Base-by-base conservation (phyloP, 2,329 filamentous ascomycete genomes). In the Hortaea sp. region DNA sequence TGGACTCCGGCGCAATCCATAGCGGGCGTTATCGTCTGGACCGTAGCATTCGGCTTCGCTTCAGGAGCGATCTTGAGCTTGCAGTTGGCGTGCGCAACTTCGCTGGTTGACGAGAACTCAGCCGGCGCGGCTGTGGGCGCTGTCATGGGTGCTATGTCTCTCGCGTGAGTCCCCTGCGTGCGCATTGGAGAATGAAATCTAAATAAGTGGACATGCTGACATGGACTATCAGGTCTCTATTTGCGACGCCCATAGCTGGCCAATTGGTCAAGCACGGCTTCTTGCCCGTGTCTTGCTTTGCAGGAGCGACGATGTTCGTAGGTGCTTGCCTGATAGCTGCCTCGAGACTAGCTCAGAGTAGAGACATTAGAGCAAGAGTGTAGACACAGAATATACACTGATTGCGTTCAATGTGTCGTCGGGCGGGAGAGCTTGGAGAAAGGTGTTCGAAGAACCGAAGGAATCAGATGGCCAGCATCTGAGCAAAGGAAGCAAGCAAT, bases 51-150 rank as follows among this genome's bases (percentile, higher is more conserved):
- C 51, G 71, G 71, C 0, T 73, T 74, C 47, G 58, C 63, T 1
- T 73, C 69, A 2, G 70, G 71, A 0, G 69, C 66, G 0, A 69
- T 75, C 29, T 50, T 75, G 28, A 70, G 67, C 42, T 59, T 75
- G 0, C 72, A 75, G 38, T 57, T 65, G 46, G 68, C 71, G 0
- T 74, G 71, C 48, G 70, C 68, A 0, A 66, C 66, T 0, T 65
- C 69, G 39, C 56, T 75, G 6, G 62, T 68, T 0, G 66, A 61
- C 0, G 59, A 60, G 1, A 51, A 62, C 4, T 67, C 62, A 0
- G 60, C 69, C 28, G 71, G 71, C 0, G 60, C 67, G 1, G 67
- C 68, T 0, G 61, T 74, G 6, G 72, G 72, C 0, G 54, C 64
- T 12, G 56, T 70, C 1, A 64, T 69, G 54, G 70, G 65, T 0